A percentile compares a stretch with the other conserved stretches of the same genome.
Evolutionary conservation across 2,329 filamentous ascomycete genomes (phyloP).

Genomic region (Cyphellophora attinorum): DNA sequence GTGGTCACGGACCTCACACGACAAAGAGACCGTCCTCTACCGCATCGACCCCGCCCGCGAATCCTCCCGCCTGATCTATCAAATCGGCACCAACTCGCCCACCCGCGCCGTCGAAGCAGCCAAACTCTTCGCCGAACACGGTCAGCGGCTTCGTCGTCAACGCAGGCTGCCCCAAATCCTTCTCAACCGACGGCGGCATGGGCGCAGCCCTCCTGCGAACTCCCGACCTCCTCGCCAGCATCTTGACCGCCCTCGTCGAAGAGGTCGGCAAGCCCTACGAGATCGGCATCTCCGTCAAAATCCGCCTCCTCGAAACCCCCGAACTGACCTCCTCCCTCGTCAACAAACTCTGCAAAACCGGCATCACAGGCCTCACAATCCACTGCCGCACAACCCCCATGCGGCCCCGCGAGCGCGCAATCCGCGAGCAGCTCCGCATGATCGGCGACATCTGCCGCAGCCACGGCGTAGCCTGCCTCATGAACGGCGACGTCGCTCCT

Average conservation of each 20-base stretch:
- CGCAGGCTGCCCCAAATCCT: slow-evolving; percentile 95
- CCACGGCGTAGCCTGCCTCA: slow-evolving; percentile 80
- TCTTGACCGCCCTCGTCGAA: slow-evolving; percentile 71
- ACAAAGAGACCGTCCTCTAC: slow-evolving; percentile 69
- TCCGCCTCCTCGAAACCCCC: slow-evolving; percentile 70
- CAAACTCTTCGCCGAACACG: slow-evolving; percentile 70
- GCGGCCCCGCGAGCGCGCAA: slow-evolving; percentile 79
- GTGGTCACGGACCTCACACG: slow-evolving; percentile 67
- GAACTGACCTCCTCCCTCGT: slow-evolving; percentile 71
- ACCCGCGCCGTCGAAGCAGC: slow-evolving; percentile 76
- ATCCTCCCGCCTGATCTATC: slow-evolving; percentile 69
- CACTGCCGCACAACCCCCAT: slow-evolving; percentile 96
- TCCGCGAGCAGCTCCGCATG: slow-evolving; percentile 78
- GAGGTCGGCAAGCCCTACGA: slow-evolving; percentile 68
- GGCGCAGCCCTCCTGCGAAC: slow-evolving; percentile 80
- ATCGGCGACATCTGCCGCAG: slow-evolving; percentile 70
- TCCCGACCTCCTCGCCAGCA: slow-evolving; percentile 73
- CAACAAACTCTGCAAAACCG: slow-evolving; percentile 67
- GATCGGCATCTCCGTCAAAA: slow-evolving; percentile 96
- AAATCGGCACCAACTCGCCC: slow-evolving; percentile 81
- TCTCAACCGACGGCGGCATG: slow-evolving; percentile 90
- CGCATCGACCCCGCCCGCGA: slow-evolving; percentile 72
- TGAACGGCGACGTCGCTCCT: slow-evolving; percentile 85
- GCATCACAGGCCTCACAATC: slow-evolving; percentile 84
- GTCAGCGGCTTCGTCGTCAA: slow-evolving; percentile 95